Evolutionary conservation across 257 asterid species (phyloP).

Genomic region (Lithospermum erythrorhizon): DNA sequence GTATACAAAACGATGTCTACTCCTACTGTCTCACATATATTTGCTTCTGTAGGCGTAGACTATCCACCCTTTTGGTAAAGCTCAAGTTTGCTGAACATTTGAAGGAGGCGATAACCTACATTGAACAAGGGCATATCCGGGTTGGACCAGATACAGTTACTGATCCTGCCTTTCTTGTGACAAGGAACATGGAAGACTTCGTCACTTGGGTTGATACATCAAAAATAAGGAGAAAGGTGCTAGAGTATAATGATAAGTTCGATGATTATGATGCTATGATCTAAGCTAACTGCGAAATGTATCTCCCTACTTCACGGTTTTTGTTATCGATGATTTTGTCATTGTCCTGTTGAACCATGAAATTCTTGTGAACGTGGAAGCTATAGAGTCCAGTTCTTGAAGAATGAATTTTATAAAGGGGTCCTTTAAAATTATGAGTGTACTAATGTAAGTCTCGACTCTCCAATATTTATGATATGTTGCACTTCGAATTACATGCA

Average conservation of each 20-base stretch:
- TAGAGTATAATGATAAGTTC: slow-evolving; percentile 69
- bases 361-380: too few relatives aligned
- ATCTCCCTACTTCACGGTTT: not conserved
- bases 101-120: slow-evolving; percentile 82
- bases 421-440: too few relatives aligned
- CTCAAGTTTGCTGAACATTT: slow-evolving; percentile 80
- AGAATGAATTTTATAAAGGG: too few relatives aligned
- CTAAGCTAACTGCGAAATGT: slow-evolving; percentile 2
- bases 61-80: slow-evolving; percentile 54
- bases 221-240: slow-evolving; percentile 76
- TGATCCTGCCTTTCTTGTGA: slow-evolving; percentile 75
- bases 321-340: too few relatives aligned
- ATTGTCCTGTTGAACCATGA: too few relatives aligned
- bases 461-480: too few relatives aligned
- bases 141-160: slow-evolving; percentile 87
- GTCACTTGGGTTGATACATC: slow-evolving; percentile 95
- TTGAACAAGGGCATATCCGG: slow-evolving; percentile 94
- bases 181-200: slow-evolving; percentile 89
- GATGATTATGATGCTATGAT: slow-evolving; percentile 84
- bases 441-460: too few relatives aligned
- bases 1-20: not conserved
- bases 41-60: slow-evolving; percentile 58
- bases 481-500: too few relatives aligned
- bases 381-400: too few relatives aligned
- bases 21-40: not conserved